Conservation (phyloP, 306 rosid genomes). For the Quercus rubra region DNA sequence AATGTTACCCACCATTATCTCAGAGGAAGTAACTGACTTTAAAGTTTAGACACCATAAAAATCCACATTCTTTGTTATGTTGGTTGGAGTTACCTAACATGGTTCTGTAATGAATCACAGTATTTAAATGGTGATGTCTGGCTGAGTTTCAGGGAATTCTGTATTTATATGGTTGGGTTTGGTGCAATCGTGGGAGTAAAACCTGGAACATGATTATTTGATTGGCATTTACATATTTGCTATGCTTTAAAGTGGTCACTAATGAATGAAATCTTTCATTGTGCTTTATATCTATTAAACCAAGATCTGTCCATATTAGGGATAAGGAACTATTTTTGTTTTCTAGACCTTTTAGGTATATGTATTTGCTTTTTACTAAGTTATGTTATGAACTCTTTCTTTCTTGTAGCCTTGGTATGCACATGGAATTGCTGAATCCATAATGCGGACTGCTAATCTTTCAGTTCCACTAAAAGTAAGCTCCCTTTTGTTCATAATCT, state of each 20-base stretch:
- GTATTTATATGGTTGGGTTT: background rate
- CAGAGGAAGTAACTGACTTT: background rate
- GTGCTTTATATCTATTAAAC: background rate
- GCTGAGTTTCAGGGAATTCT: background rate
- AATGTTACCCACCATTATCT: background rate
- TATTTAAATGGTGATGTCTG: background rate
- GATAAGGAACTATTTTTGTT: background rate
- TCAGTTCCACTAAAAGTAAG: conserved; percentile 95
- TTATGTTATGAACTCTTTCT: conserved; percentile 8
- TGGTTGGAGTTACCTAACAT: background rate
- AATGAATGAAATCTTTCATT: background rate
- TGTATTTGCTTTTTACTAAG: conserved; percentile 6
- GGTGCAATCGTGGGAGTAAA: background rate
- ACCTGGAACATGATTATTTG: background rate
- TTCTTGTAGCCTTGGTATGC: conserved; percentile 94
- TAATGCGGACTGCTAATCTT: conserved; percentile 94
- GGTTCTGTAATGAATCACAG: background rate
- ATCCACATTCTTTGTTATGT: background rate
- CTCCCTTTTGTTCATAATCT: conserved; percentile 8
- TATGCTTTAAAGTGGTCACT: background rate
- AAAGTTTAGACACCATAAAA: background rate
- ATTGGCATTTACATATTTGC: background rate
- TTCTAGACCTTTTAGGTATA: background rate
- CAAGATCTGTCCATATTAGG: background rate
- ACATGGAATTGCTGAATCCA: conserved; percentile 95